phyloP scores from a whole-genome alignment of 768 basidiomycete species.

The Podaxis sp. region DNA sequence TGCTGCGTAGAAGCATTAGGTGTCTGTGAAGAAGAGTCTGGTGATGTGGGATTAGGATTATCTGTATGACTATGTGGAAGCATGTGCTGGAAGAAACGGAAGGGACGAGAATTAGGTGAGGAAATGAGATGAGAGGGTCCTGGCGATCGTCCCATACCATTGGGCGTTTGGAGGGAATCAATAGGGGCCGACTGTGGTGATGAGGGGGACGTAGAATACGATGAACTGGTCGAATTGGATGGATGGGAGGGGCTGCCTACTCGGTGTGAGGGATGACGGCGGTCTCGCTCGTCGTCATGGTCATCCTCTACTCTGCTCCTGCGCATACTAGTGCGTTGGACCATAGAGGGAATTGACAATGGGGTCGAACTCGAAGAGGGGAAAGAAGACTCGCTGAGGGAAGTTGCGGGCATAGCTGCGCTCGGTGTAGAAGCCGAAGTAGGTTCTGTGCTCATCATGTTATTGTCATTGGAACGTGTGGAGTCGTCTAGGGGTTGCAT shows the following conservation, averaged over 20 bases:
- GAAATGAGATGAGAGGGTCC: constrained; percentile 8
- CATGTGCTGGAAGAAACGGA: constrained; percentile 18
- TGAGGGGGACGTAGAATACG: constrained; percentile 11
- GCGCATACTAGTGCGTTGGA: constrained; percentile 34
- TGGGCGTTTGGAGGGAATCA: constrained; percentile 7
- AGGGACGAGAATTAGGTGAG: constrained; percentile 10
- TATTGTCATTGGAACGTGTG: constrained; percentile 20
- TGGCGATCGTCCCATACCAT: constrained; percentile 5
- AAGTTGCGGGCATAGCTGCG: background rate
- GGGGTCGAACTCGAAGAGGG: constrained; percentile 9
- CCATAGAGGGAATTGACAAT: constrained; percentile 5
- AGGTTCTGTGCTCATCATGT: constrained; percentile 16
- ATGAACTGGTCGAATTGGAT: background rate
- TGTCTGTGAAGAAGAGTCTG: background rate
- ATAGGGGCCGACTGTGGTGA: constrained; percentile 12
- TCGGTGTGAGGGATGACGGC: constrained; percentile 63
- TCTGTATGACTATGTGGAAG: constrained; percentile 4
- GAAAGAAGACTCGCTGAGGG: background rate
- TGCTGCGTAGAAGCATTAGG: background rate
- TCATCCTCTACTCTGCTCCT: constrained; percentile 55
- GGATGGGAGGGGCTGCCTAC: constrained; percentile 20
- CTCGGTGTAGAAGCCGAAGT: background rate
- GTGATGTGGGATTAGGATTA: background rate
- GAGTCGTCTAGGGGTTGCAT: constrained; percentile 25
- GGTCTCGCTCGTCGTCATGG: constrained; percentile 54